Percentiles rank a stretch among this genome's conserved stretches.
phyloP scores from a whole-genome alignment of 768 basidiomycete species.

The Collybia mongolica region DNA sequence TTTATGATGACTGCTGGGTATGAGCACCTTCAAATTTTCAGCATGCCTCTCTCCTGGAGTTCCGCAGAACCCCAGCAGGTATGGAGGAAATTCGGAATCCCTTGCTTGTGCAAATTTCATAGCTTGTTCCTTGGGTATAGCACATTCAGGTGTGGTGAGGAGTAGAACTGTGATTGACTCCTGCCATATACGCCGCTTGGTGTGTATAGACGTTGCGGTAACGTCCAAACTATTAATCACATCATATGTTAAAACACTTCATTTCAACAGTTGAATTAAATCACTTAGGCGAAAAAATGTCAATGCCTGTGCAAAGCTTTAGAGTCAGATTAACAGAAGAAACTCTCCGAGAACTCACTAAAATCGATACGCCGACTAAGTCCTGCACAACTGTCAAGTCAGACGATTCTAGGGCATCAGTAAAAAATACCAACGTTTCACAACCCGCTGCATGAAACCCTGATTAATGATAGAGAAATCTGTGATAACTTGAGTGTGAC shows the following conservation, averaged over 20 bases:
- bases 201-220: constrained; percentile 55
- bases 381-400: constrained; percentile 31
- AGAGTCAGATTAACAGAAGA: background rate
- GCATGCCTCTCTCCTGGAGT: constrained; percentile 69
- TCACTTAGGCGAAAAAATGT: constrained; percentile 77
- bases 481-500: constrained; percentile 21
- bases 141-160: constrained; percentile 55
- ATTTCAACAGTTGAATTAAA: background rate
- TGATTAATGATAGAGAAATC: constrained; percentile 67
- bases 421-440: constrained; percentile 53
- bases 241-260: background rate
- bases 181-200: constrained; percentile 75
- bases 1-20: background rate
- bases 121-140: constrained; percentile 54
- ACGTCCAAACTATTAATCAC: constrained; percentile 48
- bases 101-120: constrained; percentile 61
- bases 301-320: constrained; percentile 49
- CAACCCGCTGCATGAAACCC: constrained; percentile 44
- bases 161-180: constrained; percentile 69
- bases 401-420: background rate
- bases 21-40: constrained; percentile 71
- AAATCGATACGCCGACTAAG: constrained; percentile 69
- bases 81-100: constrained; percentile 64
- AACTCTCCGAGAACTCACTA: constrained; percentile 43
- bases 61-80: constrained; percentile 62